Conservation (phyloP, 2,329 filamentous ascomycete genomes). For the Elsinoe perseae region DNA sequence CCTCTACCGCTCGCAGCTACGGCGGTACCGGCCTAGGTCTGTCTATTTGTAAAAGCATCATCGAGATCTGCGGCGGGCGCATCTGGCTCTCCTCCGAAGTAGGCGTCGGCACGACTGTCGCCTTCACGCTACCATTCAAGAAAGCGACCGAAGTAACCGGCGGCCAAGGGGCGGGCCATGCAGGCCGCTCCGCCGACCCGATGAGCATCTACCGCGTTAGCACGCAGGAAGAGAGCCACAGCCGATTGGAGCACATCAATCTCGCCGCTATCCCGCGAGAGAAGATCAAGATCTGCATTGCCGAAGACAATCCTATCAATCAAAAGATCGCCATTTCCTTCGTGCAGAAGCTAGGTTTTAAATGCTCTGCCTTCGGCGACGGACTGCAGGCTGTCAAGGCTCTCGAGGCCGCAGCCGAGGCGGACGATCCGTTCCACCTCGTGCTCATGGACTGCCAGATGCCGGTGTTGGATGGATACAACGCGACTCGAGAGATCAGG, state of each 20-base stretch:
- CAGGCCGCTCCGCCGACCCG: constrained; percentile 41
- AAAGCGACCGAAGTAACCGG: constrained; percentile 42
- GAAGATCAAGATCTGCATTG: constrained; percentile 80
- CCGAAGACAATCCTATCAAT: constrained; percentile 92
- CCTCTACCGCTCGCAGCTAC: constrained; percentile 81
- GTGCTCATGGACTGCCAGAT: constrained; percentile 96
- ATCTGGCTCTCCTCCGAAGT: constrained; percentile 75
- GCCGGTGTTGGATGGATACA: constrained; percentile 87
- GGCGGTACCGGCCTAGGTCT: constrained; percentile 85
- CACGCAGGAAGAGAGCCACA: constrained; percentile 33
- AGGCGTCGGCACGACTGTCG: constrained; percentile 61
- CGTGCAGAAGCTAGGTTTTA: constrained; percentile 75
- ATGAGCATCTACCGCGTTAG: constrained; percentile 50
- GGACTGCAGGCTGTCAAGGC: constrained; percentile 82
- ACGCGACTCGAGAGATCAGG: constrained; percentile 76
- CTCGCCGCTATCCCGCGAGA: constrained; percentile 67
- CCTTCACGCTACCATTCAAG: constrained; percentile 77
- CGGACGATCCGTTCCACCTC: constrained; percentile 74
- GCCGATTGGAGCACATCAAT: constrained; percentile 43
- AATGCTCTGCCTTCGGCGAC: constrained; percentile 83
- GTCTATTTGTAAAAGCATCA: constrained; percentile 89
- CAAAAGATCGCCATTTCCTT: constrained; percentile 91
- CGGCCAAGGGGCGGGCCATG: constrained; percentile 19
- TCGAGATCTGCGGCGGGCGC: constrained; percentile 83
- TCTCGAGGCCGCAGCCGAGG: constrained; percentile 61